Base-by-base conservation (phyloP, 768 basidiomycete genomes). In the Tylopilus rubrobrunneus region DNA sequence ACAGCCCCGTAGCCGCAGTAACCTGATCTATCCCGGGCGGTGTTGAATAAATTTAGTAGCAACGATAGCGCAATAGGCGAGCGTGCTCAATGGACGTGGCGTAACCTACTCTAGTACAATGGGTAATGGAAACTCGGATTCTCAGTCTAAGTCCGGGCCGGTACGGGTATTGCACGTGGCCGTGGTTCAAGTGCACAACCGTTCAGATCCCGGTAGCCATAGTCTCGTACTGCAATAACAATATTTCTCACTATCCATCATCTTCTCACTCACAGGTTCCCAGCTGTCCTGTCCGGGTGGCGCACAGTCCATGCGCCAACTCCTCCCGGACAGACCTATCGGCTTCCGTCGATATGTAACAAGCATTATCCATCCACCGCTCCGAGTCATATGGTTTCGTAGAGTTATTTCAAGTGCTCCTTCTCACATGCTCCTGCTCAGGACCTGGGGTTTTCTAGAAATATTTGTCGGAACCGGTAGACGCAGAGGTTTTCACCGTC, bases 271-370 rank as follows among this genome's bases (percentile, higher is more conserved):
- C n/a, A 23, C 46, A 31, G 33, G 25, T 55, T 64, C 65, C 53
- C 55, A 61, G 52, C 44, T 42, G 25, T 44, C n/a, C 28, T 40
- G 37, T 19, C 48, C 44, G 7, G 39, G 28, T 49, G 31, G 51
- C 28, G 10, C 45, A 29, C 48, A 12, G 28, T 41, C 27, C 51
- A 53, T 42, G 23, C 45, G 48, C 8, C 34, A 45, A 27, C 37
- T 29, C 39, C 43, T 44, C 23, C 33, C n/a, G 36, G 23, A 25
- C 17, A 40, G 29, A n/a, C 64, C 56, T 59, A 56, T 68, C 55
- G n/a, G 56, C 27, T 17, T 33, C 28, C 29, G 1, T 25, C n/a
- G 45, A 58, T 63, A 57, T 63, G 61, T 66, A 55, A 57, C 49
- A 49, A 15, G 15, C 47, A 41, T 14, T 34, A 33, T 47, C 14